These are phyloP conservation scores for Yamadazyma trypodendri DNA, from an alignment of 1,139 yeast genomes.

Conservation along the genomic window DNA sequence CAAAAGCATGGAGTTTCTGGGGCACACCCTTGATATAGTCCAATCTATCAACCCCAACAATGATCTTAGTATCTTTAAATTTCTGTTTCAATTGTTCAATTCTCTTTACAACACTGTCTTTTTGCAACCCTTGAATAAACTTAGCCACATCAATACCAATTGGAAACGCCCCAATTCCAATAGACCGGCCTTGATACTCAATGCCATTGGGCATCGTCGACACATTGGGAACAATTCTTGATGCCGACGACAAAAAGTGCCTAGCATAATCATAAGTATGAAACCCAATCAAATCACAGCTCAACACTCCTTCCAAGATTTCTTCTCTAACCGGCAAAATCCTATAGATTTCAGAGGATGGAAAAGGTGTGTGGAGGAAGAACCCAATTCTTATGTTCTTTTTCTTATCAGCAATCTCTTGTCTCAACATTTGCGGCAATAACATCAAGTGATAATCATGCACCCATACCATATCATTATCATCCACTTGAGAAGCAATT, in stretches of 20 bases:
- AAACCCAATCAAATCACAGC: conserved; percentile 94
- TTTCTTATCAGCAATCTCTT: conserved; percentile 48
- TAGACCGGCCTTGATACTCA: conserved; percentile 70
- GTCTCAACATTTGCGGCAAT: conserved; percentile 84
- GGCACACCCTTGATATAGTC: conserved; percentile 98
- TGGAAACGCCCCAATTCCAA: conserved; percentile 94
- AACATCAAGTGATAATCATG: conserved; percentile 98
- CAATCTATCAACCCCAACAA: conserved; percentile 93
- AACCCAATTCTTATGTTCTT: conserved; percentile 80
- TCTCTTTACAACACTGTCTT: conserved; percentile 61
- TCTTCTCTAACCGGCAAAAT: conserved; percentile 94
- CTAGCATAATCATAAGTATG: conserved; percentile 99
- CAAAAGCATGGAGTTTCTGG: conserved; percentile 93
- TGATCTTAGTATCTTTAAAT: conserved; percentile 72
- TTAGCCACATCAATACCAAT: conserved; percentile 96
- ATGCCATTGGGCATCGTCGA: conserved; percentile 92
- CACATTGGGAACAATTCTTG: conserved; percentile 71
- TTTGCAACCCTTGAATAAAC: conserved; percentile 75
- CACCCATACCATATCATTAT: conserved; percentile 92
- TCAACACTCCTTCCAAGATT: conserved; percentile 84
- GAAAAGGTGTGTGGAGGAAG: conserved; percentile 97
- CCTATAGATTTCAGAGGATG: conserved; percentile 93
- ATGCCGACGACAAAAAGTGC: conserved; percentile 91
- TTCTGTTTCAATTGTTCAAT: conserved; percentile 58
- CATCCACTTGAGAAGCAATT: conserved; percentile 69